phyloP scores from a whole-genome alignment of 495 filamentous ascomycete species.

The Lindgomyces ingoldianus region DNA sequence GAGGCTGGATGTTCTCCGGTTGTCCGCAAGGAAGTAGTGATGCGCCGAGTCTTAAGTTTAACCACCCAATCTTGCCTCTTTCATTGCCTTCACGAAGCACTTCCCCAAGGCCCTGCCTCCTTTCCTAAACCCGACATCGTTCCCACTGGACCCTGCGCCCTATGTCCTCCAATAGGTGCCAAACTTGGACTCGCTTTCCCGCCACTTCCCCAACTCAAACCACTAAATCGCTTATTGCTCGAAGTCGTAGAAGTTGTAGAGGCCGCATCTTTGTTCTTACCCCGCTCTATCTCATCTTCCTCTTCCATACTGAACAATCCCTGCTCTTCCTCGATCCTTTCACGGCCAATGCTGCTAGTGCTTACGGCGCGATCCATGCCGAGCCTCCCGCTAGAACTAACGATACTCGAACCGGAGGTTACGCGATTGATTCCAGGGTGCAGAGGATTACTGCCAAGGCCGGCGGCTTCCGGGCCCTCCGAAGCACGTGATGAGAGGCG shows the following conservation, averaged over 20 bases:
- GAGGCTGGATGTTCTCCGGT: too few relatives aligned
- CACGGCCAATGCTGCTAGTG: constrained; percentile 40
- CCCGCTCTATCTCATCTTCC: constrained; percentile 30
- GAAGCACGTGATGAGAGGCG: constrained; percentile 42
- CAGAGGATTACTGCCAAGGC: constrained; percentile 8
- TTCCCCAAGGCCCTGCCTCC: constrained; percentile 21
- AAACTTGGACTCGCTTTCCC: constrained; percentile 30
- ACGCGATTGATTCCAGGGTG: constrained; percentile 33
- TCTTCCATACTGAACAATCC: constrained; percentile 49
- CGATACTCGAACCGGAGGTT: constrained; percentile 31
- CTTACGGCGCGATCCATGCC: constrained; percentile 43
- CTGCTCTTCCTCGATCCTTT: constrained; percentile 45
- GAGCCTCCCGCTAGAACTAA: constrained; percentile 24
- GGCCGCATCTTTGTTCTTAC: constrained; percentile 32
- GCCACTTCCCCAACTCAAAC: constrained; percentile 30
- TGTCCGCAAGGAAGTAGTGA: too few relatives aligned
- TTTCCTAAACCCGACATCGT: constrained; percentile 3
- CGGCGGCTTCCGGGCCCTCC: constrained; percentile 26
- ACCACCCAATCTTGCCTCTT: neutral
- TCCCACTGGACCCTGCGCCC: neutral
- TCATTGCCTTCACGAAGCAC: constrained; percentile 3
- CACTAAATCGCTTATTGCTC: constrained; percentile 32
- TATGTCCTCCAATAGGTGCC: constrained; percentile 36
- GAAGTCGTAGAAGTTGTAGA: constrained; percentile 19
- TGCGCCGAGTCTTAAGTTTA: too few relatives aligned